phyloP scores from a whole-genome alignment of 495 filamentous ascomycete species.

The Neurospora sp. region DNA sequence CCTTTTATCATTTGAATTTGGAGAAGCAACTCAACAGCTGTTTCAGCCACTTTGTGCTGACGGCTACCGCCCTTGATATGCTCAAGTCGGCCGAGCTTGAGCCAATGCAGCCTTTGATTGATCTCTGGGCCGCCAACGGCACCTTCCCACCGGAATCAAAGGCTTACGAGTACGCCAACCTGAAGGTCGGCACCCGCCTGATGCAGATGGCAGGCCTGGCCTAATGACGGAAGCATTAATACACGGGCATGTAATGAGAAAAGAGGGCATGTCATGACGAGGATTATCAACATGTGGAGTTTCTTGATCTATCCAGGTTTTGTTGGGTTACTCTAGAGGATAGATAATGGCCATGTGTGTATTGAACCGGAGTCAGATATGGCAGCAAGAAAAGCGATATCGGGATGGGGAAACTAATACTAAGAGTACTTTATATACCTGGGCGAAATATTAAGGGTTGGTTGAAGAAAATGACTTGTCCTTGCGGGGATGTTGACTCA shows the following conservation, averaged over 20 bases:
- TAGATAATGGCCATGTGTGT: not conserved
- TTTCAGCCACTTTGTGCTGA: slow-evolving; percentile 87
- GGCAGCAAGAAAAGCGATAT: not conserved
- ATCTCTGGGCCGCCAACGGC: slow-evolving; percentile 78
- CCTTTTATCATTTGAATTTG: slow-evolving; percentile 73
- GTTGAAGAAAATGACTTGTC: not conserved
- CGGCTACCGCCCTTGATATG: slow-evolving; percentile 74
- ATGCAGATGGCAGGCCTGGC: slow-evolving; percentile 33
- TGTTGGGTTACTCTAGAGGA: not conserved
- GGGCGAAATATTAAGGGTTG: not conserved
- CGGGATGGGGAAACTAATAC: not conserved
- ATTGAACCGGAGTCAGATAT: not conserved
- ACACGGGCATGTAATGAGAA: not conserved
- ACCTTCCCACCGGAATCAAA: slow-evolving; percentile 65
- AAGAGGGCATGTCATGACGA: not conserved
- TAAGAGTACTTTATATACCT: not conserved
- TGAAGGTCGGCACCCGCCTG: slow-evolving; percentile 33
- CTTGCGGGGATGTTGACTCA: not conserved
- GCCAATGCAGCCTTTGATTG: slow-evolving; percentile 87
- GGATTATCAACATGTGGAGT: not conserved
- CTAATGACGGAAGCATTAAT: not conserved
- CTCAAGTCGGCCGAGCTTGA: slow-evolving; percentile 76
- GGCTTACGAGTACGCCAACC: slow-evolving; percentile 45
- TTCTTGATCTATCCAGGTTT: not conserved
- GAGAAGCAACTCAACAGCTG: slow-evolving; percentile 88